Percentiles rank a stretch among this genome's conserved stretches.
Conservation (phyloP, 2,329 filamentous ascomycete species). For the Penicillium crustosum region DNA sequence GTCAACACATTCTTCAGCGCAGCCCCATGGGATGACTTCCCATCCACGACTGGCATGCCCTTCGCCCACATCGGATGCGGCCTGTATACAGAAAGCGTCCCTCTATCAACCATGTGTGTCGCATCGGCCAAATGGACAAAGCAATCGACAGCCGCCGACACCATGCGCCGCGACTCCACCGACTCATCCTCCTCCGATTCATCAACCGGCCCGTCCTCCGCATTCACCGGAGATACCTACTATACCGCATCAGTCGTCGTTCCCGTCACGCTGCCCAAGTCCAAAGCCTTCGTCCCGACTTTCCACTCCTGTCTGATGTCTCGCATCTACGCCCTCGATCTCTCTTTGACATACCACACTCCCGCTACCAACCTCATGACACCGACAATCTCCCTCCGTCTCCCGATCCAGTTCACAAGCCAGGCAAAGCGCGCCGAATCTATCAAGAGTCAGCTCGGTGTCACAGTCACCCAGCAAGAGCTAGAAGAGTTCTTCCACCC, state of each 20-base stretch:
- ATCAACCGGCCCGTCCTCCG: slow-evolving; percentile 1
- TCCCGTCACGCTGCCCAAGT: slow-evolving; percentile 61
- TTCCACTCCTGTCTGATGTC: slow-evolving; percentile 69
- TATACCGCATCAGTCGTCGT: slow-evolving; percentile 65
- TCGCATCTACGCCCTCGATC: slow-evolving; percentile 62
- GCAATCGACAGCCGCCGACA: slow-evolving; percentile 40
- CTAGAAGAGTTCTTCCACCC: slow-evolving; percentile 33
- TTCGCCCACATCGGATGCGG: slow-evolving; percentile 48
- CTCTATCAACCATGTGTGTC: slow-evolving; percentile 57
- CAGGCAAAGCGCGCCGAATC: slow-evolving; percentile 14
- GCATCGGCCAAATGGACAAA: slow-evolving; percentile 58
- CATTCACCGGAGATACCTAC: slow-evolving; percentile 46
- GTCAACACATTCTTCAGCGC: slow-evolving; percentile 59
- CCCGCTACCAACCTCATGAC: slow-evolving; percentile 45
- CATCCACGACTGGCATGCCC: slow-evolving; percentile 44
- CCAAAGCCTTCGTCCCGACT: slow-evolving; percentile 64
- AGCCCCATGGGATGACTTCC: slow-evolving; percentile 52
- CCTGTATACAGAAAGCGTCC: slow-evolving; percentile 53
- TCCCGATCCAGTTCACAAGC: slow-evolving; percentile 47
- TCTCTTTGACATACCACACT: slow-evolving; percentile 57
- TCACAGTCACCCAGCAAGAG: slow-evolving; percentile 28
- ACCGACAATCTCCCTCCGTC: slow-evolving; percentile 41
- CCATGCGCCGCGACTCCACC: slow-evolving; percentile 30
- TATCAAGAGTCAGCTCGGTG: slow-evolving; percentile 10
- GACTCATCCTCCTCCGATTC: slow-evolving; percentile 41